Conservation (phyloP, 2,329 filamentous ascomycete genomes). For the Ceratocystis variospora region DNA sequence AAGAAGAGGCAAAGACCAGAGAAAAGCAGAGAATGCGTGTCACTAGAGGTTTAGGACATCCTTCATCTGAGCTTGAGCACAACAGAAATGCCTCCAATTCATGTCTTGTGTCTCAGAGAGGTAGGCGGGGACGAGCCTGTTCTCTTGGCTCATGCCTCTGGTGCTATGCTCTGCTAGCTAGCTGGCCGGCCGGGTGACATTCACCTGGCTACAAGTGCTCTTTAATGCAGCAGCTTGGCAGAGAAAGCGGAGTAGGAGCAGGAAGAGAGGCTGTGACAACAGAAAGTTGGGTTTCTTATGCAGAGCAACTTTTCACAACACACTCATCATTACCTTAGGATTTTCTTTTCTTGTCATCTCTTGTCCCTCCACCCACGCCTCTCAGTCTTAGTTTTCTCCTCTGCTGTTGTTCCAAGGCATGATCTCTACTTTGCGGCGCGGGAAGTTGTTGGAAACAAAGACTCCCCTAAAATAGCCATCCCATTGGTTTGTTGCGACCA, state of each 20-base stretch:
- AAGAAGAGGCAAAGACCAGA: not conserved
- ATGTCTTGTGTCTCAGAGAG: not conserved
- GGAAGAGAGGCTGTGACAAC: not conserved
- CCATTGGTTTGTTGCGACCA: slow-evolving; percentile 1
- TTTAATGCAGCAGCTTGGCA: not conserved
- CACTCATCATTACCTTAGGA: not conserved
- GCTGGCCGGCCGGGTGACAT: not conserved
- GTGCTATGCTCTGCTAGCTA: not conserved
- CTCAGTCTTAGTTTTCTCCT: not conserved
- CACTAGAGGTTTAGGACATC: not conserved
- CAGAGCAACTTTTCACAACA: not conserved
- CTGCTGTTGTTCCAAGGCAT: not conserved
- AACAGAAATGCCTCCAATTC: not conserved
- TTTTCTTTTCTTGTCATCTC: not conserved
- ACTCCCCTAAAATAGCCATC: not conserved
- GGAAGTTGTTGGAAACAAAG: not conserved
- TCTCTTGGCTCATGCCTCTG: not conserved
- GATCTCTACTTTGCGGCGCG: not conserved
- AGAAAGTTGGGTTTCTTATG: not conserved
- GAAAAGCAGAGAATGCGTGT: not conserved
- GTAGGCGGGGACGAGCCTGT: not conserved
- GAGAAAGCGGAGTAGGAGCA: not conserved
- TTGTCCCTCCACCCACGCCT: not conserved
- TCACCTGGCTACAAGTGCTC: no score
- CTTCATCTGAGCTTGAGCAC: slow-evolving; percentile 5